Conservation (phyloP, 345 rosid species). For the Gossypium anomalum region DNA sequence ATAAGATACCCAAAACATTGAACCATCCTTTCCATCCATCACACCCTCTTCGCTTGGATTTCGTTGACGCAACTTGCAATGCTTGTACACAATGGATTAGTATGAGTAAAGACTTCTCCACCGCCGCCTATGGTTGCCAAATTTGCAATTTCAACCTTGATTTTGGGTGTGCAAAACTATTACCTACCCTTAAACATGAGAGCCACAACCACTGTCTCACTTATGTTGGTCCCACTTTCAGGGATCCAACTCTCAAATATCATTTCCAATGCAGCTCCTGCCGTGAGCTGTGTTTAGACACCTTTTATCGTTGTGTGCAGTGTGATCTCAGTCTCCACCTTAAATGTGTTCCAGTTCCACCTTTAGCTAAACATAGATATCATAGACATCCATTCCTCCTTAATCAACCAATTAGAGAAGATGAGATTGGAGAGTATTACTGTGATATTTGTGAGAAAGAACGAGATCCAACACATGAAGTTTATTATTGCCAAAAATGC, state of each 20-base stretch:
- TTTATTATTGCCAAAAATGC: constrained; percentile 21
- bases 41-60: constrained; percentile 6
- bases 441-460: constrained; percentile 16
- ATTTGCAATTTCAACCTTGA: background rate
- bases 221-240: background rate
- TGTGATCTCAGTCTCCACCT: constrained; percentile 5
- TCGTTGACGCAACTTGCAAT: background rate
- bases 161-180: constrained; percentile 4
- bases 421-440: background rate
- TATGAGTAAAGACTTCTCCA: background rate
- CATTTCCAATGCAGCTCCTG: too few species aligned
- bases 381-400: background rate
- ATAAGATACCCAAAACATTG: background rate
- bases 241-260: background rate
- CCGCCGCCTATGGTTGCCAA: background rate
- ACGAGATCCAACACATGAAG: constrained; percentile 14
- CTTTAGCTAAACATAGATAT: background rate
- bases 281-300: background rate
- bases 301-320: background rate
- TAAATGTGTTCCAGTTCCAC: constrained; percentile 3
- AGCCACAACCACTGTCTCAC: background rate
- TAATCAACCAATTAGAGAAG: background rate
- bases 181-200: constrained; percentile 2
- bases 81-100: background rate
- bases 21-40: constrained; percentile 12